phyloP scores from a whole-genome alignment of 169 alveolate genomes.

The Plasmodium vivax region DNA sequence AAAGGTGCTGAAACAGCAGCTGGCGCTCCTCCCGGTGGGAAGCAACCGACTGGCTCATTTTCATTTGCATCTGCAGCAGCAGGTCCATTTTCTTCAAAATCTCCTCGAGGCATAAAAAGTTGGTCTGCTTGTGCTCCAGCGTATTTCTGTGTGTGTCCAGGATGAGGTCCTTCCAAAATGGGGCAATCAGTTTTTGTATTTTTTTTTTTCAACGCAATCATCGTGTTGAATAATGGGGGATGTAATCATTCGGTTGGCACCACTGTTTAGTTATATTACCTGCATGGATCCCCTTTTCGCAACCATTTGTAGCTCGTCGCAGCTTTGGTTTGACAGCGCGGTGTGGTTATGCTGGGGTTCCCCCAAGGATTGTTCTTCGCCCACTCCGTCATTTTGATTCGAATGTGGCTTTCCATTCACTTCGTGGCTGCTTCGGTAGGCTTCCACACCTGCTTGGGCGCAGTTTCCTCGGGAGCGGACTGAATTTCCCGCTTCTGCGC shows the following conservation, averaged over 20 bases:
- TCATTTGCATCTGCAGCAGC: slow-evolving; percentile 22
- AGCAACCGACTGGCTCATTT: background rate
- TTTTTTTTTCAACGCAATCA: background rate
- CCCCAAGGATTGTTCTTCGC: background rate
- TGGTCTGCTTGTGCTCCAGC: slow-evolving; percentile 43
- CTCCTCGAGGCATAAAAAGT: slow-evolving; percentile 52
- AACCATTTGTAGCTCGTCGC: background rate
- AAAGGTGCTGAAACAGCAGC: slow-evolving; percentile 9
- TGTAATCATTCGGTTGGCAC: background rate
- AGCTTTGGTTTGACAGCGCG: background rate
- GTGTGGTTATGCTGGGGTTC: background rate
- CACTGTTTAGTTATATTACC: slow-evolving; percentile 10
- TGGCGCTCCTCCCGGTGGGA: slow-evolving; percentile 30
- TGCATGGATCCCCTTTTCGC: background rate
- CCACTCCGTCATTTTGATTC: background rate
- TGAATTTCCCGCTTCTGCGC: background rate
- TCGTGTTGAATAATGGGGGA: background rate
- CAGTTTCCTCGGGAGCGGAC: background rate
- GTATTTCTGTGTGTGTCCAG: slow-evolving; percentile 41
- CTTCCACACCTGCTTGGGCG: background rate
- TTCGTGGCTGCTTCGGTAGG: background rate
- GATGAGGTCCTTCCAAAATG: slow-evolving; percentile 13
- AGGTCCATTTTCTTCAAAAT: slow-evolving; percentile 33
- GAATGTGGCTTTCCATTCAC: background rate
- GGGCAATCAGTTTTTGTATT: background rate